A percentile compares a stretch with the other conserved stretches of the same genome.
phyloP scores from a whole-genome alignment of 2,329 filamentous ascomycete genomes.

The Zasmidium cellare region DNA sequence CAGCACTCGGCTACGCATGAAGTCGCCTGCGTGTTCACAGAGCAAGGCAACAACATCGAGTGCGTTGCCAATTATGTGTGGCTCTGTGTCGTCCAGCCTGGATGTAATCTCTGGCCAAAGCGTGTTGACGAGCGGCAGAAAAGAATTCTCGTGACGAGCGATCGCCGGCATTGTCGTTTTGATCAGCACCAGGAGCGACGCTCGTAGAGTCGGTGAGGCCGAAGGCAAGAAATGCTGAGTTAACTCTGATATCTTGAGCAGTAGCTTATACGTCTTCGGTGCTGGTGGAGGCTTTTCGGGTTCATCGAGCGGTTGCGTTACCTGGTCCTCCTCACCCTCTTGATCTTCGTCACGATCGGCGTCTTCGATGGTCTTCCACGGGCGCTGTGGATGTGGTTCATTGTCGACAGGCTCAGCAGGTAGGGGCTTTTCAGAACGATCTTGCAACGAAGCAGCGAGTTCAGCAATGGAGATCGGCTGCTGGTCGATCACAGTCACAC shows the following conservation, averaged over 20 bases:
- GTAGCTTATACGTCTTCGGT: constrained; percentile 76
- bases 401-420: constrained; percentile 33
- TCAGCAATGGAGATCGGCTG: constrained; percentile 42
- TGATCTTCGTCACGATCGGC: constrained; percentile 37
- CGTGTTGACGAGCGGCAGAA: constrained; percentile 84
- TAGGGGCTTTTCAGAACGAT: constrained; percentile 7
- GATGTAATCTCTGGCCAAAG: constrained; percentile 81
- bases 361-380: constrained; percentile 28
- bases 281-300: constrained; percentile 56
- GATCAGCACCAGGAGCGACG: constrained; percentile 75
- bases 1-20: constrained; percentile 74
- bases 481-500: not conserved
- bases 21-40: constrained; percentile 74
- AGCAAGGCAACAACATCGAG: constrained; percentile 68
- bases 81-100: constrained; percentile 66
- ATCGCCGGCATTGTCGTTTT: constrained; percentile 71
- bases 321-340: constrained; percentile 22
- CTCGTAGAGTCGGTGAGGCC: constrained; percentile 74
- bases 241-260: constrained; percentile 77
- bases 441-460: constrained; percentile 38
- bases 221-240: constrained; percentile 91
- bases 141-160: constrained; percentile 74
- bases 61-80: constrained; percentile 69
- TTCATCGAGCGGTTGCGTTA: constrained; percentile 24
- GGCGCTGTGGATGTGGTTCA: constrained; percentile 25